Base-by-base conservation (phyloP, 176 grass and related monocot species). In the Tillandsia leiboldiana region DNA sequence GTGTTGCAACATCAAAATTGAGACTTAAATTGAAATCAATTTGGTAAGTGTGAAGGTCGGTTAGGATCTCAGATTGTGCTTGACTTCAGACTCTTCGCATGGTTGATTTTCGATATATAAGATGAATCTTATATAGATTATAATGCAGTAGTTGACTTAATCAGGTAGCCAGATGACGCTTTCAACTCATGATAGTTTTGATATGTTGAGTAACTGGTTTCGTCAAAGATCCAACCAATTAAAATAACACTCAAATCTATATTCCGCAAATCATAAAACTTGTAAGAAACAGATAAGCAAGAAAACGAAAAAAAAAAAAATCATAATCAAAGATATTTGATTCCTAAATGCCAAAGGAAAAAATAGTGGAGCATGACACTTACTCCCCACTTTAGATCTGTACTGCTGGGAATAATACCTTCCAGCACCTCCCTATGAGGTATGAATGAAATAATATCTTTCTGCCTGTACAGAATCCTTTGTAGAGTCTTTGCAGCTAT, bases 301-400 rank as follows among this genome's bases (percentile, higher is more conserved):
- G 14, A 17, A 18, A 58, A 58, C 4, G 1, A 58, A 17, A 17
- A 17, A 17, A 58, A 58, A 58, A 20, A 13, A 58, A n/a, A 58
- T 18, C 18, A 17, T 20, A 58, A 58, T 20, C 12, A 58, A 13
- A 58, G 8, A n/a, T 58, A 13, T n/a, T 58, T 57, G 6, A 58
- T 7, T 58, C 18, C 18, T 58, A 58, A 58, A 13, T n/a, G 15
- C 54, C 13, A 13, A 58, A 58, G 15, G 4, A 58, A 58, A 58
- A 58, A 17, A 58, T 58, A 18, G 54, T 15, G 54, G 18, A 58
- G 13, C 6, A n/a, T n/a, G 12, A n/a, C 18, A 87, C 93, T 92
- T 90, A 97, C 86, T 61, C 74, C 68, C 89, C 89, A 92, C 77
- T 92, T 74, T 13, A 92, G 78, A 77, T 92, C 81, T 58, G 71